Conservation (phyloP, 805 yeast species). For the Ogataea neopini region DNA sequence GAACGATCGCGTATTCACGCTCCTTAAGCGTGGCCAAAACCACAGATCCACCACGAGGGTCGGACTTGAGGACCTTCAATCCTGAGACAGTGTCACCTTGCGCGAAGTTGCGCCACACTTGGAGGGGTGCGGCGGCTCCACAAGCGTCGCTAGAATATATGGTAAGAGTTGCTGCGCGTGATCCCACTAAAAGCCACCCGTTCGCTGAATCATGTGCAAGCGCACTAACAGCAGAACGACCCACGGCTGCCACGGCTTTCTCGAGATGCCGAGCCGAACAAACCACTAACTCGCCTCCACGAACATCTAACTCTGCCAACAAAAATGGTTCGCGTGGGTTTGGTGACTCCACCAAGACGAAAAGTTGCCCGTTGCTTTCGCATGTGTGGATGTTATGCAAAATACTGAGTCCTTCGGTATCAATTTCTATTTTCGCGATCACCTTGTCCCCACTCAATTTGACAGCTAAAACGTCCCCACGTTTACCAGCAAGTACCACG, state of each 20-base stretch:
- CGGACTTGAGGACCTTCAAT: neutral
- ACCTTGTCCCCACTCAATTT: constrained; percentile 42
- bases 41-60: constrained; percentile 13
- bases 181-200: constrained; percentile 59
- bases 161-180: constrained; percentile 28
- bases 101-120: constrained; percentile 48
- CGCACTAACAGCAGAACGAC: constrained; percentile 51
- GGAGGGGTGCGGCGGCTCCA: constrained; percentile 12
- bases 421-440: constrained; percentile 25
- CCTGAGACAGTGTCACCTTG: constrained; percentile 69
- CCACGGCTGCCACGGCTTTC: constrained; percentile 26
- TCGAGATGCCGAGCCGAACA: constrained; percentile 9
- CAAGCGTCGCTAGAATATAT: neutral
- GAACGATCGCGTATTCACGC: constrained; percentile 55
- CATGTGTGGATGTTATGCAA: constrained; percentile 50
- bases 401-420: constrained; percentile 38
- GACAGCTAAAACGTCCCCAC: constrained; percentile 46
- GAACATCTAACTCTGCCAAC: constrained; percentile 38
- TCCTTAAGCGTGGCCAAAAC: constrained; percentile 61
- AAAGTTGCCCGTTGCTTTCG: constrained; percentile 30
- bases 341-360: constrained; percentile 63
- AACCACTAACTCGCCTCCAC: constrained; percentile 27
- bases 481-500: constrained; percentile 32
- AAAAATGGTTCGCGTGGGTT: constrained; percentile 58
- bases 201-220: constrained; percentile 42